Conservation (phyloP, 371 early-diverging fungal species). For the Parasitella parasitica region DNA sequence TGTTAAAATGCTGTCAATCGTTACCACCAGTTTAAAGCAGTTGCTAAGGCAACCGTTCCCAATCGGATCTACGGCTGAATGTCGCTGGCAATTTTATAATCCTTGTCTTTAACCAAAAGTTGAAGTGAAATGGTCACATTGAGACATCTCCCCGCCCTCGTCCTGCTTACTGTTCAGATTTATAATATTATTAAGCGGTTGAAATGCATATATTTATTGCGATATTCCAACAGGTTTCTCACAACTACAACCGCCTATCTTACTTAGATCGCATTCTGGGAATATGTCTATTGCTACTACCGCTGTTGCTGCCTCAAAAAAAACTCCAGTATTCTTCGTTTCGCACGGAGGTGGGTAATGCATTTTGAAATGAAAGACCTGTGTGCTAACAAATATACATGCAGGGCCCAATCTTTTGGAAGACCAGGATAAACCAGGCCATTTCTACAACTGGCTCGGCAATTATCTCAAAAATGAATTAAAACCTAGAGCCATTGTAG, state of each 20-base stretch:
- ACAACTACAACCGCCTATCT: background rate
- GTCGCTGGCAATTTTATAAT: too few relatives aligned
- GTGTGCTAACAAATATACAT: slow-evolving; percentile 3
- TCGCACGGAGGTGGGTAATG: slow-evolving; percentile 42
- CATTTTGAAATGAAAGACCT: background rate
- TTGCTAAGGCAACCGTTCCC: too few relatives aligned
- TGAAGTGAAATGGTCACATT: background rate
- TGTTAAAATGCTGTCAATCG: too few relatives aligned
- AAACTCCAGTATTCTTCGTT: slow-evolving; percentile 41
- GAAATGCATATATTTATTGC: background rate
- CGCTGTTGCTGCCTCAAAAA: background rate
- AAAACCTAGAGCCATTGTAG: slow-evolving; percentile 54
- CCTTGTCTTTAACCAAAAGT: too few relatives aligned
- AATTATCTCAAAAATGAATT: slow-evolving; percentile 40
- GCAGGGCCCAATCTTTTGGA: slow-evolving; percentile 58
- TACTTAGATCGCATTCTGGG: background rate
- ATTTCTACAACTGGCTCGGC: slow-evolving; percentile 49
- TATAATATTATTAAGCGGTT: background rate
- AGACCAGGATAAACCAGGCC: slow-evolving; percentile 43
- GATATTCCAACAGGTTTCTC: background rate
- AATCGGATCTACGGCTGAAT: too few relatives aligned
- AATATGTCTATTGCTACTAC: background rate
- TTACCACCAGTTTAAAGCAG: too few relatives aligned
- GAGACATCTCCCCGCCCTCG: background rate
- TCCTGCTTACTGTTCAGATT: background rate